Base-by-base conservation (phyloP, 352 stramenopile species). In the Phytophthora pluvialis region DNA sequence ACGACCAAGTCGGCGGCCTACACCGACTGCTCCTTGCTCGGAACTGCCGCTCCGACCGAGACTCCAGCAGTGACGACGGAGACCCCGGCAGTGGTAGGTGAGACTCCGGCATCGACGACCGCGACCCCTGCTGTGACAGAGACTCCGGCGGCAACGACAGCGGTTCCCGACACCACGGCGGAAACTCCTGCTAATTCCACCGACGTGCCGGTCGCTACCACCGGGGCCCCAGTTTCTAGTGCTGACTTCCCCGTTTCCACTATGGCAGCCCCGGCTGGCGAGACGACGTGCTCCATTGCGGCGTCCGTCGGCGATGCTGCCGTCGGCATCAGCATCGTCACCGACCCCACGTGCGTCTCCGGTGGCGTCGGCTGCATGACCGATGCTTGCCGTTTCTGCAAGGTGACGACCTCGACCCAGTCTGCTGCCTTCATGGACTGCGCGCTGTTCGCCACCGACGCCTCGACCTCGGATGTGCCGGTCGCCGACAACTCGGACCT, bases 361-460 rank as follows among this genome's bases (percentile, higher is more conserved):
- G 75, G 72, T 5, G 75, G 75, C 6, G 6, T 78, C 18, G 75
- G 75, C 32, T 84, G 75, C 48, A 69, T 81, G 4, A 63, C 64
- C 21, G 49, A 60, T 21, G 60, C 73, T 18, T 84, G 75, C 61
- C 70, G 73, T 39, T 81, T 74, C 66, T 83, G 75, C 64, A 79
- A 81, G 69, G 51, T 60, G 11, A 62, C 26, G 3, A 65, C 49
- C 16, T 80, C 75, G 8, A 25, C 36, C 4, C 55, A 70, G 55
- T 80, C 68, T 3, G 39, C 59, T 6, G 59, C 70, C 4, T 59
- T 80, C 26, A 8, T 60, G 31, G 47, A 66, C 38, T 76, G 68
- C 31, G 31, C 62, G 13, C 25, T 32, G n/a, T 63, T 70, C 47
- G 25, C 12, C 11, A 29, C 11, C 11, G 32, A 38, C 21, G 33